Conservation (phyloP, 2,329 filamentous ascomycete genomes). For the Colletotrichum ledebouriae region DNA sequence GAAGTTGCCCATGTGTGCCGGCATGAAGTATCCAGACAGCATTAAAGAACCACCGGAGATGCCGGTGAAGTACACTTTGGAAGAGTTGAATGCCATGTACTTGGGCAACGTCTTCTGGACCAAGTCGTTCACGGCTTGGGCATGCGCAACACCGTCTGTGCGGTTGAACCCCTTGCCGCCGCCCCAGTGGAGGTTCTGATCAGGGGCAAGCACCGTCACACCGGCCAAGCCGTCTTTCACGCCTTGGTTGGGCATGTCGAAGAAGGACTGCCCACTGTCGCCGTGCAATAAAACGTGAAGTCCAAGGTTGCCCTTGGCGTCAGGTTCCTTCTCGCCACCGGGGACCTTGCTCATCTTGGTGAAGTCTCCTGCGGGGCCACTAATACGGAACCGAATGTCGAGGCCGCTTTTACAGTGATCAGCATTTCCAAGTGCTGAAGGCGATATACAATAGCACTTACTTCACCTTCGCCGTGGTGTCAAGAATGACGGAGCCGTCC, state of each 20-base stretch:
- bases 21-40: constrained; percentile 69
- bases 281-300: constrained; percentile 71
- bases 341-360: constrained; percentile 61
- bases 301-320: constrained; percentile 55
- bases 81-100: constrained; percentile 65
- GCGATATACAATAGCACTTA: constrained; percentile 47
- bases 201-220: constrained; percentile 66
- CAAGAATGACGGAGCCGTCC: constrained; percentile 69
- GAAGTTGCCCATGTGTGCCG: constrained; percentile 65
- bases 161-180: constrained; percentile 64
- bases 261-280: constrained; percentile 70
- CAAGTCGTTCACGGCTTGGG: constrained; percentile 68
- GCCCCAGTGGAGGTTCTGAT: constrained; percentile 70
- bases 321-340: constrained; percentile 43
- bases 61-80: constrained; percentile 68
- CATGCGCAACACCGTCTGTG: constrained; percentile 67
- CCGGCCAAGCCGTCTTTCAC: constrained; percentile 64
- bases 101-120: constrained; percentile 63
- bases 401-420: constrained; percentile 55
- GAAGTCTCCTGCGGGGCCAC: constrained; percentile 67
- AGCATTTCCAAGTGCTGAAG: background rate
- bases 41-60: constrained; percentile 68
- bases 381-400: constrained; percentile 67
- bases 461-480: constrained; percentile 68
- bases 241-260: constrained; percentile 68